A percentile compares a stretch with the other conserved stretches of the same genome.
Conservation (phyloP, 345 rosid species). For the Pistacia integerrima region DNA sequence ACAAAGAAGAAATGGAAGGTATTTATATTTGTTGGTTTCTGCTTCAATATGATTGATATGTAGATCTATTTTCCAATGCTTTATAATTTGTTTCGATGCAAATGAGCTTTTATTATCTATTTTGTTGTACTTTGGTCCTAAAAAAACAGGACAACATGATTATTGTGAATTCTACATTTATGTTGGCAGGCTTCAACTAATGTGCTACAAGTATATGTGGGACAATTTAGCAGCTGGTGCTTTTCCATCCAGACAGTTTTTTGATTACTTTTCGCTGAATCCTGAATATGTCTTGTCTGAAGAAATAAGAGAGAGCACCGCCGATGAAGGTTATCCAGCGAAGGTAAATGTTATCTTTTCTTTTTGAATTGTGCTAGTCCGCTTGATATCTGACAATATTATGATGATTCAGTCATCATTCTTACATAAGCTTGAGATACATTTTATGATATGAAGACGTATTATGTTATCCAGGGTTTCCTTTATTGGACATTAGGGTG, state of each 20-base stretch:
- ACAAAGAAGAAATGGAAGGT: constrained; percentile 87
- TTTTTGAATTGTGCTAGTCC: not conserved
- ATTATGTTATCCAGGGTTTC: not conserved
- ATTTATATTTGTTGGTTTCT: constrained; percentile 3
- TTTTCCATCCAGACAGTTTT: constrained; percentile 54
- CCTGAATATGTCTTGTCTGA: constrained; percentile 44
- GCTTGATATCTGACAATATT: not conserved
- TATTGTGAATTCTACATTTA: constrained; percentile 6
- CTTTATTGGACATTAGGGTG: not conserved
- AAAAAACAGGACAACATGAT: not conserved
- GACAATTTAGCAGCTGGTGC: constrained; percentile 54
- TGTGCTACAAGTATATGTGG: constrained; percentile 88
- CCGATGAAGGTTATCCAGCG: constrained; percentile 55
- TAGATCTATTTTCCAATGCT: not conserved
- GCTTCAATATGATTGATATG: not conserved
- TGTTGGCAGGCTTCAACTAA: constrained; percentile 65
- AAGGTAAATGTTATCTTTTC: constrained; percentile 40
- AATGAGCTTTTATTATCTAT: not conserved
- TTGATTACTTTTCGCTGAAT: constrained; percentile 61
- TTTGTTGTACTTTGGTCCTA: constrained; percentile 1
- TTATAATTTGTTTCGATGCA: not conserved
- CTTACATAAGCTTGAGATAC: not conserved
- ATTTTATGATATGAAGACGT: not conserved
- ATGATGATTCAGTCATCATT: constrained; percentile 4
- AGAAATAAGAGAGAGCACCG: constrained; percentile 55